phyloP scores from a whole-genome alignment of 1,284 basidiomycete species.

The Pseudozyma sp. region DNA sequence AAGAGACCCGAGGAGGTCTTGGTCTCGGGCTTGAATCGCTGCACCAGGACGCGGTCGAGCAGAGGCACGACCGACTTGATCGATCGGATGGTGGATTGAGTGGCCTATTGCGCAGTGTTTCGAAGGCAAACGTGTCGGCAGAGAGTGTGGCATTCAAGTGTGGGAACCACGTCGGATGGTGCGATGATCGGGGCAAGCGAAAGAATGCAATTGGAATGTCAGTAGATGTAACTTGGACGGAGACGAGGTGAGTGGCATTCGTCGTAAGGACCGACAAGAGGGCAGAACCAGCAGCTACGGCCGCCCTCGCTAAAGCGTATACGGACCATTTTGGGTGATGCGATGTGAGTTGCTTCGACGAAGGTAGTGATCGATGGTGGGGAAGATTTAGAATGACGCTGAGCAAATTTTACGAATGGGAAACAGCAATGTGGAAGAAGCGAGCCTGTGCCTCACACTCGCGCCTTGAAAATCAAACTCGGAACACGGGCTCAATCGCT shows the following conservation, averaged over 20 bases:
- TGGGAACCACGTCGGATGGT: conserved; percentile 10
- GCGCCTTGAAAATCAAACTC: conserved; percentile 19
- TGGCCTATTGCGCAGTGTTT: conserved; percentile 19
- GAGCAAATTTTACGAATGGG: neutral
- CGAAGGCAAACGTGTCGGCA: neutral
- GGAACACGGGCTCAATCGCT: conserved; percentile 28
- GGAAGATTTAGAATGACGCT: conserved; percentile 1
- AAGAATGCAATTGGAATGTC: neutral
- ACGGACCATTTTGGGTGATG: conserved; percentile 38
- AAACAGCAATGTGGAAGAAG: conserved; percentile 18
- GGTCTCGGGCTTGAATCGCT: conserved; percentile 87
- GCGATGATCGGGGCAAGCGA: neutral
- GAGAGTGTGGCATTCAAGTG: neutral
- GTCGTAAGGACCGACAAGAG: neutral
- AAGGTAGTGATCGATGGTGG: conserved; percentile 7
- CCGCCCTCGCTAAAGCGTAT: too few relatives aligned
- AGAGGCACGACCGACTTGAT: conserved; percentile 92
- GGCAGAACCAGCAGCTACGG: neutral
- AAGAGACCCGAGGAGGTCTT: conserved; percentile 79
- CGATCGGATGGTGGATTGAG: conserved; percentile 71
- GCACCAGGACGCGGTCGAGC: conserved; percentile 94
- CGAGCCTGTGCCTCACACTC: neutral
- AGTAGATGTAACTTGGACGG: neutral
- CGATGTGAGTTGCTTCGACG: conserved; percentile 1
- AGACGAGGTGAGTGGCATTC: neutral